Base-by-base conservation (phyloP, 1,284 basidiomycete genomes). In the Exsudoporus floridanus region DNA sequence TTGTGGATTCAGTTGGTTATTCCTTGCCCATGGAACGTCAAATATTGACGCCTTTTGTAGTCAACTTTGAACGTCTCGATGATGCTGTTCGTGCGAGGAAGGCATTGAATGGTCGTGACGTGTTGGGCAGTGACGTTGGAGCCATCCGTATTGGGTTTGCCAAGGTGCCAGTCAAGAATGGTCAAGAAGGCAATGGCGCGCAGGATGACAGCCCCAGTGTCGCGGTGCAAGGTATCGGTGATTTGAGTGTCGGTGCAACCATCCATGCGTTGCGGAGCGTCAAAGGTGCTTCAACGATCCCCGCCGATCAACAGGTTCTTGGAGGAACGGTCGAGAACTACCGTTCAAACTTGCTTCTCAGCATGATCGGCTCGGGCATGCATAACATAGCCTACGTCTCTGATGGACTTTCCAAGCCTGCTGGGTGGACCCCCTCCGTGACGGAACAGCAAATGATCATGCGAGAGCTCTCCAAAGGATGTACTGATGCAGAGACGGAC, bases 41-140 rank as follows among this genome's bases (percentile, higher is more conserved):
- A 23, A 41, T 25, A 36, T 25, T 63, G 5, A 57, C 54, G 49
- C 21, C 51, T 44, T 37, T 39, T 46, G 34, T 52, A 86, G 90
- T 98, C 76, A 99, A 99, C 71, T 99, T 97, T 71, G 96, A 99
- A 73, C 87, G 93, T 52, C 79, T 98, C 42, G 97, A 98, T 67
- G 95, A 98, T 67, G 97, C 96, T 37, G 90, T 98, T 52, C 80
- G 92, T 27, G 96, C 96, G 31, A 83, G 95, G 55, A 97, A 97
- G 70, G 91, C 95, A 16, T 78, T 99, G 52, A 96, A 98, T 65
- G 94, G 93, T 21, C 87, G 93, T 43, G 96, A 98, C 68, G 91
- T 98, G 23, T 79, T 99, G 25, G 96, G 96, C 9, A 90, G 89
- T 58, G 95, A 98, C 57, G 92, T 98, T 36, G 96, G 96, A 21